These are phyloP conservation scores for Podaxis carcinomalis DNA, from an alignment of 768 basidiomycete species.

Conservation along the genomic window DNA sequence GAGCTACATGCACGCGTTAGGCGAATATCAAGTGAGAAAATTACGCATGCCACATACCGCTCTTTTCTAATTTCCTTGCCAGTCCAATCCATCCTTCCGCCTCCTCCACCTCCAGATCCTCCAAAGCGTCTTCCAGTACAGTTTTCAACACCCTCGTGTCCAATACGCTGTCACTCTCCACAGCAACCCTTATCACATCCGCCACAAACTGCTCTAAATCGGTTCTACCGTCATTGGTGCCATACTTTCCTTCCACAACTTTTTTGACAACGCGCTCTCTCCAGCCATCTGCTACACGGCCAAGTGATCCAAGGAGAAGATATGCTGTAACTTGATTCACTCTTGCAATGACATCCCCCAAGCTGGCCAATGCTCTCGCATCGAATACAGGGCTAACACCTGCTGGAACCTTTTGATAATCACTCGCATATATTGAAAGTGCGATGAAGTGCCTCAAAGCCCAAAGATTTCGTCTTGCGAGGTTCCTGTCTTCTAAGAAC, in stretches of 20 bases:
- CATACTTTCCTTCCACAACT: not conserved
- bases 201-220: slow-evolving; percentile 47
- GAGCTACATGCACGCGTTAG: slow-evolving; percentile 40
- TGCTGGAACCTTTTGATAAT: slow-evolving; percentile 50
- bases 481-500: slow-evolving; percentile 54
- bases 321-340: slow-evolving; percentile 59
- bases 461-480: slow-evolving; percentile 58
- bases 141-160: slow-evolving; percentile 57
- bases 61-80: slow-evolving; percentile 59
- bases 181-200: slow-evolving; percentile 26
- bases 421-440: slow-evolving; percentile 57
- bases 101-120: slow-evolving; percentile 57
- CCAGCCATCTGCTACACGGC: slow-evolving; percentile 9
- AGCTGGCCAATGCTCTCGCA: slow-evolving; percentile 4
- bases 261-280: slow-evolving; percentile 1
- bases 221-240: slow-evolving; percentile 27
- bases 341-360: slow-evolving; percentile 36
- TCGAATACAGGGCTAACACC: slow-evolving; percentile 45
- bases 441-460: slow-evolving; percentile 66
- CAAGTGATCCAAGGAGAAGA: slow-evolving; percentile 37
- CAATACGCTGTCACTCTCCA: slow-evolving; percentile 40
- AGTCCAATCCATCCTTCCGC: slow-evolving; percentile 74
- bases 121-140: slow-evolving; percentile 56
- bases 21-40: not conserved
- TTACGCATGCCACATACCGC: slow-evolving; percentile 38